phyloP scores from a whole-genome alignment of 371 early-diverging fungal genomes.

The Mucor racemosus region DNA sequence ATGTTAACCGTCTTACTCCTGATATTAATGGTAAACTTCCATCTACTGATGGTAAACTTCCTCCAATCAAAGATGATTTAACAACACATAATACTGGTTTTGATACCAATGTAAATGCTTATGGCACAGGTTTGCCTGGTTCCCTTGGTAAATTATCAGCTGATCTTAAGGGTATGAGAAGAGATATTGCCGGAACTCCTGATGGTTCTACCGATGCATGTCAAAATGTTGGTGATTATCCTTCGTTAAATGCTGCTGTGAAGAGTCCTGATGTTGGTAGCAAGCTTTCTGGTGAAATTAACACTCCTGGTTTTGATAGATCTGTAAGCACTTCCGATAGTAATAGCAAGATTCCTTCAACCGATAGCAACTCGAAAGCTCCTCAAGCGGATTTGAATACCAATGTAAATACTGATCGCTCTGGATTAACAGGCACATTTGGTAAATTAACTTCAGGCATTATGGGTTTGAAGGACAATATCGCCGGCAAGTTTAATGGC shows the following conservation, averaged over 20 bases:
- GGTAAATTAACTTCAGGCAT: background rate
- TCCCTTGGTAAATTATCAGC: background rate
- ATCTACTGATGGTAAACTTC: background rate
- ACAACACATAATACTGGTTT: no score
- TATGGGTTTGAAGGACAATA: background rate
- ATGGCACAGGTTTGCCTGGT: background rate
- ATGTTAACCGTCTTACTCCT: background rate
- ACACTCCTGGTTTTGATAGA: no score
- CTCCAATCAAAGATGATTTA: no score
- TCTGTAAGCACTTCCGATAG: no score
- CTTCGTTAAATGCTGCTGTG: background rate
- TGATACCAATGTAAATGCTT: background rate
- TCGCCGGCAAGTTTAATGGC: background rate
- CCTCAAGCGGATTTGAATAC: background rate
- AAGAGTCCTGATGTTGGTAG: no score
- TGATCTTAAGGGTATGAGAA: background rate
- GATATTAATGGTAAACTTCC: background rate
- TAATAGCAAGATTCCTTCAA: no score
- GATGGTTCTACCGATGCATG: no score
- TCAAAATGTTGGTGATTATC: background rate
- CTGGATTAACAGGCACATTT: background rate
- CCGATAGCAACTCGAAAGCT: no score
- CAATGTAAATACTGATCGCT: background rate
- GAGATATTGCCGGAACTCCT: background rate
- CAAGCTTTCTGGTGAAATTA: no score